Evolutionary conservation across 2,329 filamentous ascomycete genomes (phyloP).

Genomic region (Aspergillus novoparasiticus): DNA sequence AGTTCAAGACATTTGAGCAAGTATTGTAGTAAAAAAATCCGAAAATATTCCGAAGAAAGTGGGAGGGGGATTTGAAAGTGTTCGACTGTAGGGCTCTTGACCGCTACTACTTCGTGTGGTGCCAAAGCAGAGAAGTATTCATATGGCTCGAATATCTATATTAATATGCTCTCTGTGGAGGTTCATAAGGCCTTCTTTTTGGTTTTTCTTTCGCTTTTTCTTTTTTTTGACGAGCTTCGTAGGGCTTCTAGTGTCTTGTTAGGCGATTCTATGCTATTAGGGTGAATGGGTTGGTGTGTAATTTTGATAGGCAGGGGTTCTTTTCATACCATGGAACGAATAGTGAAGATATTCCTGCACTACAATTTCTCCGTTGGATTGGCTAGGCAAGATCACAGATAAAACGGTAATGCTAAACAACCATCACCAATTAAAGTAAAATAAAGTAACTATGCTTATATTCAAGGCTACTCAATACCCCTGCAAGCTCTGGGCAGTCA

Average conservation of each 20-base stretch:
- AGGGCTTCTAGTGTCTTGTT: neutral
- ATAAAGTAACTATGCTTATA: neutral
- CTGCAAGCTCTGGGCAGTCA: neutral
- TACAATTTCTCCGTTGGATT: neutral
- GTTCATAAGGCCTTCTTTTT: neutral
- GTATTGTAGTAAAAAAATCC: too few species aligned
- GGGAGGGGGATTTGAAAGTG: too few species aligned
- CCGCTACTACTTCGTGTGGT: neutral
- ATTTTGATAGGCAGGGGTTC: neutral
- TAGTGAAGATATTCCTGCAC: neutral
- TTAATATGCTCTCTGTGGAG: neutral
- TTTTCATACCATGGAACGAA: neutral
- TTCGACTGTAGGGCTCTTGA: neutral
- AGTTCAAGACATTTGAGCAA: neutral
- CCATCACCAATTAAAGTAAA: neutral
- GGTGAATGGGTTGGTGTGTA: accelerated
- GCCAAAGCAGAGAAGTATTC: too few species aligned
- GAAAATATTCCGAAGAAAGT: neutral
- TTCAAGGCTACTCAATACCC: neutral
- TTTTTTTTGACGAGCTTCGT: too few species aligned
- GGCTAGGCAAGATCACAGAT: neutral
- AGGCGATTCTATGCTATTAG: accelerated
- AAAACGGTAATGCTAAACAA: too few species aligned
- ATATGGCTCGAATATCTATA: neutral
- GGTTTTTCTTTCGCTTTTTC: too few species aligned